A percentile compares a stretch with the other conserved stretches of the same genome.
Evolutionary conservation across 305 asterid genomes (phyloP).

Genomic region (Fraxinus albicans): DNA sequence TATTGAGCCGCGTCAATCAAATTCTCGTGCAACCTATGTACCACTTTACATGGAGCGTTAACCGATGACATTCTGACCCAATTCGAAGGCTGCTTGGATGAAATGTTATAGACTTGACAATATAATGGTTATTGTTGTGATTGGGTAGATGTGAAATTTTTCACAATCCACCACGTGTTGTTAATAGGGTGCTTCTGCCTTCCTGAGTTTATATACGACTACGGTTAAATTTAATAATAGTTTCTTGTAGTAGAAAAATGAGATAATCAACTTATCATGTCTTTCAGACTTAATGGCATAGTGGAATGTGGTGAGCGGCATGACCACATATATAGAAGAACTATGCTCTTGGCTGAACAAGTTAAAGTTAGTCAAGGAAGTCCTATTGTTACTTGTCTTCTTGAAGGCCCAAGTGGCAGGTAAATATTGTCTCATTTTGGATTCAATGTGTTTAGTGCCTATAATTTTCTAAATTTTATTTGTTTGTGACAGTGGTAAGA

Average conservation of each 20-base stretch:
- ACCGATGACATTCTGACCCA: not conserved
- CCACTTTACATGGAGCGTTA: not conserved
- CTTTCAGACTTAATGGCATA: constrained; percentile 76
- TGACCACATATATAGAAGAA: constrained; percentile 70
- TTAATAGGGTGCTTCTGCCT: constrained; percentile 15
- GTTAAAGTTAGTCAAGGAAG: constrained; percentile 90
- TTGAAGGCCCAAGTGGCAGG: constrained; percentile 99
- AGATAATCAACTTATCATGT: constrained; percentile 19
- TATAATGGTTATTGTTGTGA: not conserved
- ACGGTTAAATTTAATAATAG: not conserved
- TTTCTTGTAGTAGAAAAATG: constrained; percentile 18
- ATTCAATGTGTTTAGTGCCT: constrained; percentile 14
- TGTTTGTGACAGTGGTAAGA: constrained; percentile 77
- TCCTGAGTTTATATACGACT: constrained; percentile 6
- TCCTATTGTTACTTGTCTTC: constrained; percentile 87
- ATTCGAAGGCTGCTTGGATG: not conserved
- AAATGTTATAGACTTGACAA: not conserved
- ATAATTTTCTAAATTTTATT: constrained; percentile 14
- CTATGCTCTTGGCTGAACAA: constrained; percentile 88
- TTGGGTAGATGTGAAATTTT: not conserved
- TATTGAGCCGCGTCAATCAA: not conserved
- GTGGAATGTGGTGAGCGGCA: constrained; percentile 82
- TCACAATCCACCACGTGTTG: not conserved
- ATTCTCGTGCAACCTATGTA: not conserved
- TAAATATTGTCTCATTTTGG: constrained; percentile 25